Conservation (phyloP, 164 flowering plant species). For the Macadamia tetraphylla region DNA sequence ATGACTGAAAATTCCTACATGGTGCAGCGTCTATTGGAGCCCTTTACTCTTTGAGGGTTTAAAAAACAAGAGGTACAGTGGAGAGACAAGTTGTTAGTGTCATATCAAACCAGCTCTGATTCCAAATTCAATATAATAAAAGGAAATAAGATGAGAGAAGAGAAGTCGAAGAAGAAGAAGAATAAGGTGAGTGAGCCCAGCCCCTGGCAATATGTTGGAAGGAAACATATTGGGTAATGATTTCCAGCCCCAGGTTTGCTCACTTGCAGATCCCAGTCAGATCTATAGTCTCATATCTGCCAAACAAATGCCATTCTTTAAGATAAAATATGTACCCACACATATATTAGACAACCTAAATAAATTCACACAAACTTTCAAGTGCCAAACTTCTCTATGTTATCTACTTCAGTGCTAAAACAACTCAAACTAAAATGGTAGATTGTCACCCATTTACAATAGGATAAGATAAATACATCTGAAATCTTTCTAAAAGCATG, state of each 20-base stretch:
- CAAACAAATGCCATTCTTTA: conserved; percentile 4
- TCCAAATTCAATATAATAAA: too few species aligned
- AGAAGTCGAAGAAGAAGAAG: too few species aligned
- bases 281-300: conserved; percentile 84
- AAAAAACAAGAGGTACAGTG: too few species aligned
- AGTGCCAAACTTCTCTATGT: not conserved
- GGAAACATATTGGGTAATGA: conserved; percentile 77
- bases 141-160: too few species aligned
- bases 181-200: too few species aligned
- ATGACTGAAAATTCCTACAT: too few species aligned
- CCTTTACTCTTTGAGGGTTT: too few species aligned
- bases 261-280: conserved; percentile 82
- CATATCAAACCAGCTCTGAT: too few species aligned
- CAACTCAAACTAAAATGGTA: not conserved
- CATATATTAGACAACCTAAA: not conserved
- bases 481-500: not conserved
- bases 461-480: not conserved
- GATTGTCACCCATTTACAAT: not conserved
- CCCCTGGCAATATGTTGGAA: too few species aligned
- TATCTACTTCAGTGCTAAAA: too few species aligned
- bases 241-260: conserved; percentile 91
- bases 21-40: too few species aligned
- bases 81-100: too few species aligned
- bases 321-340: not conserved
- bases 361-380: not conserved